phyloP scores from a whole-genome alignment of 2,329 filamentous ascomycete genomes.

The Exophiala spinifera region DNA sequence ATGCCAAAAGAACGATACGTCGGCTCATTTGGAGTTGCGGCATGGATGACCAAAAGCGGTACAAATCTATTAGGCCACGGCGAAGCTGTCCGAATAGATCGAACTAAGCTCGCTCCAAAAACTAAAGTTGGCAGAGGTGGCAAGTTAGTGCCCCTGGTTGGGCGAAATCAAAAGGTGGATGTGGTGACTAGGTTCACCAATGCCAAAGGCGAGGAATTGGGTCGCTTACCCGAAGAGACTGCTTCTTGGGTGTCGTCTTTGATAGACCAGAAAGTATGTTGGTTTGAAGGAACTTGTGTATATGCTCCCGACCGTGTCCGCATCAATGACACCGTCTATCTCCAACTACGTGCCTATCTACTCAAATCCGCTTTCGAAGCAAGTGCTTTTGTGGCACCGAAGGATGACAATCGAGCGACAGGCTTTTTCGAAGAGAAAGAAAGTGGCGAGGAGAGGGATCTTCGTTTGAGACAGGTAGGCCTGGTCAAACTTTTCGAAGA shows the following conservation, averaged over 20 bases:
- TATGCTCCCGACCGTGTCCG: conserved; percentile 80
- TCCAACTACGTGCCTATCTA: conserved; percentile 79
- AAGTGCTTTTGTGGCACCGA: conserved; percentile 58
- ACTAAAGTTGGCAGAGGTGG: conserved; percentile 45
- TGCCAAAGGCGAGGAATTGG: conserved; percentile 72
- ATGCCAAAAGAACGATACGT: conserved; percentile 70
- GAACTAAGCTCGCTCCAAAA: conserved; percentile 69
- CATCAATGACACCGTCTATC: conserved; percentile 90
- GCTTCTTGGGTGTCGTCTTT: conserved; percentile 90
- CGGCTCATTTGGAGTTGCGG: conserved; percentile 85
- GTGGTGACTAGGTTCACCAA: conserved; percentile 91
- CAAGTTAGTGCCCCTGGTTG: conserved; percentile 38
- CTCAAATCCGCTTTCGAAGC: conserved; percentile 70
- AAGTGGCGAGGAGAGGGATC: conserved; percentile 75
- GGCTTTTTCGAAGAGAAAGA: conserved; percentile 82
- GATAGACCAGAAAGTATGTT: conserved; percentile 84
- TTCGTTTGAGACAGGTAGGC: conserved; percentile 80
- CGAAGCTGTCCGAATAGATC: conserved; percentile 80
- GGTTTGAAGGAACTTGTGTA: conserved; percentile 82
- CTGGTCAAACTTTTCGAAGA: conserved; percentile 87
- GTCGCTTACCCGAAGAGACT: conserved; percentile 78
- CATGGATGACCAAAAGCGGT: conserved; percentile 88
- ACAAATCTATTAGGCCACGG: conserved; percentile 71
- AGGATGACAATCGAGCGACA: conserved; percentile 67
- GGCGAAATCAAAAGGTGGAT: conserved; percentile 66